Base-by-base conservation (phyloP, 176 grass and related monocot genomes). In the Hyparrhenia diplandra region DNA sequence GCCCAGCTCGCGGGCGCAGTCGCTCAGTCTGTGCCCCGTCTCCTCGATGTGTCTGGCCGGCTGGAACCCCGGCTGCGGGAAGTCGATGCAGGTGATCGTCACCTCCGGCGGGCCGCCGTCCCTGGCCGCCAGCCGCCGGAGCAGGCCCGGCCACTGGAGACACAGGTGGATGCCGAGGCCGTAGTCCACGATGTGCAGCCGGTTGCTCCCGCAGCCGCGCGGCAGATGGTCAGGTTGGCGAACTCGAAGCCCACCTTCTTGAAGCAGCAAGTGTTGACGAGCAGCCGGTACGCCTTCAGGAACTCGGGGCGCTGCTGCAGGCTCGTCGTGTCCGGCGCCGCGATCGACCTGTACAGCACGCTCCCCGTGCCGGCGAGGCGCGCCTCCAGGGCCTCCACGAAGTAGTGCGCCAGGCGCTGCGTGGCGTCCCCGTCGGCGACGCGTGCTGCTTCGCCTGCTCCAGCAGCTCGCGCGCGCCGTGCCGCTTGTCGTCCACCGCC, bases 101-200 rank as follows among this genome's bases (percentile, higher is more conserved):
- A 89, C 69, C 35, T 81, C 67, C 8, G 82, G 83, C 7, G 83
- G 82, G 1, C 87, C 87, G 2, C 77, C 82, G 10, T 84, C 82
- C 24, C 82, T 40, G 1, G 0, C 3, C 3, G 64, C 57, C 6
- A 89, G 62, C 12, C 9, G 10, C 17, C 16, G 6, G 1, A 89
- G 59, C 54, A 85, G 46, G n/a, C n/a, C n/a, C n/a, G n/a, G n/a
- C n/a, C n/a, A n/a, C n/a, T n/a, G n/a, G n/a, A n/a, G n/a, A n/a
- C n/a, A n/a, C n/a, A n/a, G n/a, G n/a, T n/a, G n/a, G n/a, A n/a
- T n/a, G n/a, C n/a, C n/a, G n/a, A n/a, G n/a, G n/a, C n/a, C n/a
- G n/a, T n/a, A n/a, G n/a, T n/a, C n/a, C n/a, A n/a, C n/a, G n/a
- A n/a, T n/a, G n/a, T n/a, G n/a, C n/a, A n/a, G n/a, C n/a, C n/a